Conservation (phyloP, 768 basidiomycete genomes). For the Pholiota conissans region DNA sequence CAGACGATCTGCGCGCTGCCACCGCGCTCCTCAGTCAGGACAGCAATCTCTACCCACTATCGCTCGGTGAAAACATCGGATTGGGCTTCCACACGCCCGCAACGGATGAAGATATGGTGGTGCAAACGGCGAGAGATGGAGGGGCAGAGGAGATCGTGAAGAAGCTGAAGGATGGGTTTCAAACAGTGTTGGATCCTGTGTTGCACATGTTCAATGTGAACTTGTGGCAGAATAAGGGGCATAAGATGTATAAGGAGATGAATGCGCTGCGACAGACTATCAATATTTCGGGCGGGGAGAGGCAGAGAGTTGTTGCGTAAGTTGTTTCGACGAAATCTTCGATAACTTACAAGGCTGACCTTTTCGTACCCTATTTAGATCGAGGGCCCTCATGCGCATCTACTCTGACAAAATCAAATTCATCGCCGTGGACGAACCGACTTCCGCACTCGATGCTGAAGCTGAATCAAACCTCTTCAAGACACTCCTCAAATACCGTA, state of each 20-base stretch:
- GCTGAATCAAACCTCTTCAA: conserved; percentile 48
- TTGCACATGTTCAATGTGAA: conserved; percentile 25
- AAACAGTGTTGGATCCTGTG: conserved; percentile 37
- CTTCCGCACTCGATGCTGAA: conserved; percentile 52
- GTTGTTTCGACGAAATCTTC: background rate
- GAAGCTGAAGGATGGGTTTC: conserved; percentile 34
- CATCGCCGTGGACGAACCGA: conserved; percentile 57
- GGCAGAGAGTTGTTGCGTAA: conserved; percentile 49
- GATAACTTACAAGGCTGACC: background rate
- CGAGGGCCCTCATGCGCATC: conserved; percentile 45
- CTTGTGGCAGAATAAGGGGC: conserved; percentile 30
- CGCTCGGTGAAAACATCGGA: conserved; percentile 39
- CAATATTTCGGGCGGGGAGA: conserved; percentile 44
- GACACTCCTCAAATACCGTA: conserved; percentile 31
- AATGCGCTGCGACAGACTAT: conserved; percentile 25
- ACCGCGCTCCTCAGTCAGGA: conserved; percentile 52
- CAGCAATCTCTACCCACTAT: conserved; percentile 46
- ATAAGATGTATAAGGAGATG: conserved; percentile 27
- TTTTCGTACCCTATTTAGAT: conserved; percentile 22
- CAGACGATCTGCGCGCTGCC: conserved; percentile 38
- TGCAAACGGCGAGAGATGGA: conserved; percentile 35
- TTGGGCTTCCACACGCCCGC: conserved; percentile 23
- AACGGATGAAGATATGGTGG: conserved; percentile 21
- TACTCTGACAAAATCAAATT: conserved; percentile 38
- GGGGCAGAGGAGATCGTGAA: conserved; percentile 45